Conservation (phyloP, 805 yeast species). For the Naumovozyma baii region DNA sequence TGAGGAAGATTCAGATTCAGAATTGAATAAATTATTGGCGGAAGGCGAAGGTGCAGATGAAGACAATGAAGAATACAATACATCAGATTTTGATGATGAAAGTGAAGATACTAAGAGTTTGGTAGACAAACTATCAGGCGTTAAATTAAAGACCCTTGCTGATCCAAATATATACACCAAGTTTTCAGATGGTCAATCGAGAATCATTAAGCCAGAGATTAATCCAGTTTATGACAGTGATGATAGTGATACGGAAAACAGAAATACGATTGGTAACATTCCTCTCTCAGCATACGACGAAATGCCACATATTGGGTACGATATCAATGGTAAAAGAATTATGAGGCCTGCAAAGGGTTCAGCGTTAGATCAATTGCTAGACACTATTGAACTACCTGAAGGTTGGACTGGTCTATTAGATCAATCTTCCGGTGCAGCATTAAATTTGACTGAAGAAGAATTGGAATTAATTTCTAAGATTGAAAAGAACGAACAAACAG, state of each 20-base stretch:
- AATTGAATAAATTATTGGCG: slow-evolving; percentile 51
- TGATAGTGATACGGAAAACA: slow-evolving; percentile 74
- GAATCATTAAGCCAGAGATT: slow-evolving; percentile 78
- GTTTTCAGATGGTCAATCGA: slow-evolving; percentile 70
- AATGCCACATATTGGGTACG: slow-evolving; percentile 95
- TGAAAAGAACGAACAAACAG: slow-evolving; percentile 77
- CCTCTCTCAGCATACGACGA: slow-evolving; percentile 92
- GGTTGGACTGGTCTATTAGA: slow-evolving; percentile 98
- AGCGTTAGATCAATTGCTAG: slow-evolving; percentile 83
- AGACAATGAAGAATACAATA: slow-evolving; percentile 19
- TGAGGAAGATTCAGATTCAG: slow-evolving; percentile 47
- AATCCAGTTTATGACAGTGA: slow-evolving; percentile 93
- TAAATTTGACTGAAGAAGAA: slow-evolving; percentile 81
- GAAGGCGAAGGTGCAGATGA: slow-evolving; percentile 34
- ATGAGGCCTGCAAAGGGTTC: slow-evolving; percentile 98
- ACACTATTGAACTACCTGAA: slow-evolving; percentile 86
- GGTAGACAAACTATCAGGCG: slow-evolving; percentile 45
- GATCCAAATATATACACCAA: slow-evolving; percentile 38
- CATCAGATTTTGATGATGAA: slow-evolving; percentile 25
- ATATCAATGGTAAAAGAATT: slow-evolving; percentile 92
- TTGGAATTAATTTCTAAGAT: slow-evolving; percentile 78
- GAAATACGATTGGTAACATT: slow-evolving; percentile 86
- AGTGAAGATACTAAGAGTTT: slow-evolving; percentile 39
- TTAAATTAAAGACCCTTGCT: slow-evolving; percentile 43
- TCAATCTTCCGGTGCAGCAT: slow-evolving; percentile 72